Percentiles rank a stretch among this genome's conserved stretches.
These are phyloP conservation scores for Gardenia jasminoides DNA, from an alignment of 257 asterid genomes.

Conservation along the genomic window DNA sequence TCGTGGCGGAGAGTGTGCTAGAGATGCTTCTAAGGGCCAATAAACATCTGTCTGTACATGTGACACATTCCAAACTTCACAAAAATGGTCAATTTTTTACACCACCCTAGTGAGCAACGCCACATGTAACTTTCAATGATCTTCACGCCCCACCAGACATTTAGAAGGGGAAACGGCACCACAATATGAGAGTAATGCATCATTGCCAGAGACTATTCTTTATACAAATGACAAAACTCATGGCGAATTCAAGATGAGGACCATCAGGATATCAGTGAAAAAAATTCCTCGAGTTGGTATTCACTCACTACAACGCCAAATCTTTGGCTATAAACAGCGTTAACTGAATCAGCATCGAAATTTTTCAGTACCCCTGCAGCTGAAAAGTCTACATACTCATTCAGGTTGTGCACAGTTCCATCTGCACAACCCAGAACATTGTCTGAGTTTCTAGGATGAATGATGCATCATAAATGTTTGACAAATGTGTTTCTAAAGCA, in stretches of 20 bases:
- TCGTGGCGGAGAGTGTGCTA: constrained; percentile 50
- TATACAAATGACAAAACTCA: background rate
- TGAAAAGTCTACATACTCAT: constrained; percentile 72
- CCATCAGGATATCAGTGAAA: constrained; percentile 45
- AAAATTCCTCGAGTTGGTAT: constrained; percentile 55
- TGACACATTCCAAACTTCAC: constrained; percentile 49
- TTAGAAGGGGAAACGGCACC: background rate
- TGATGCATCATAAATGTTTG: background rate
- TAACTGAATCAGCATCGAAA: constrained; percentile 43
- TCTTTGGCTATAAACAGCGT: constrained; percentile 37
- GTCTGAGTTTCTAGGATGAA: background rate
- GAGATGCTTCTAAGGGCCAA: constrained; percentile 66
- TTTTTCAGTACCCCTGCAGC: constrained; percentile 41
- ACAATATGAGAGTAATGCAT: background rate
- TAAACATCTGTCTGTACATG: constrained; percentile 75
- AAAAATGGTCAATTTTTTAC: constrained; percentile 64
- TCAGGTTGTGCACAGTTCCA: constrained; percentile 73
- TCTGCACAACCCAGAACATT: constrained; percentile 39
- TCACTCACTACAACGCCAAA: constrained; percentile 67
- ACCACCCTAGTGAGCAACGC: constrained; percentile 95
- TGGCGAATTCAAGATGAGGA: background rate
- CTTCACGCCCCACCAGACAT: background rate
- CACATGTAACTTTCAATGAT: constrained; percentile 40
- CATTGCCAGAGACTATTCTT: background rate
- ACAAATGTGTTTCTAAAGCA: background rate